Evolutionary conservation across 2,329 filamentous ascomycete genomes (phyloP), one percentile per base, ranked within the genome.

Genomic region (Corinectria fuckeliana): DNA sequence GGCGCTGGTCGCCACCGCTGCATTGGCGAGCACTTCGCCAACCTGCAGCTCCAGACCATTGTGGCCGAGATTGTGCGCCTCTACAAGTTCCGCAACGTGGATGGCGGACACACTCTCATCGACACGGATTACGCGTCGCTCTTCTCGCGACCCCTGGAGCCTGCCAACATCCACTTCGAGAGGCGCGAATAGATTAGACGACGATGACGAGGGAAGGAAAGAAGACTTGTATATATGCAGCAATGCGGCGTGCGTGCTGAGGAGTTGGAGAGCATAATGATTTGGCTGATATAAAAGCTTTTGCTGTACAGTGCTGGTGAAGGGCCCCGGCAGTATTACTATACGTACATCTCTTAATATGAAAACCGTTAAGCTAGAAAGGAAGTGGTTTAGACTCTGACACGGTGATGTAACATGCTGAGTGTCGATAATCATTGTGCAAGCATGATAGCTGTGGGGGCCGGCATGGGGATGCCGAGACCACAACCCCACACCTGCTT

Each of bases 11-110:
- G 94, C 67, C 94, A 98, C 78, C 85, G 94, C 66, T 98, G 94
- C 78, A 97, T 98, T 72, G 94, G 94, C 66, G 94, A 98, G 82
- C 92, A 97, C 72, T 98, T 97, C 76, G 94, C 94, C 68, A 96
- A 96, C 74, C 84, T 96, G 58, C 94, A 98, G 79, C 82, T 98
- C 63, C 90, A 93, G 74, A 93, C 92, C 42, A 96, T 98, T 66
- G 81, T 89, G 11, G 92, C 89, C 50, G 88, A 88, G 58, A 80
- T 93, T 65, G 90, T 96, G 38, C 85, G 92, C 49, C 75, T 87
- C 52, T 91, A 97, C 81, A 94, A 92, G 80, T 86, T 97, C 75
- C 82, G 84, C 72, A 96, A 92, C 69, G 75, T 88, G 2, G 87
- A 91, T 68, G 90, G 91, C n/a, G 86, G 84, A 74, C 80, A 86